Base-by-base conservation (phyloP, 768 basidiomycete genomes). In the Tulasnella sp. region DNA sequence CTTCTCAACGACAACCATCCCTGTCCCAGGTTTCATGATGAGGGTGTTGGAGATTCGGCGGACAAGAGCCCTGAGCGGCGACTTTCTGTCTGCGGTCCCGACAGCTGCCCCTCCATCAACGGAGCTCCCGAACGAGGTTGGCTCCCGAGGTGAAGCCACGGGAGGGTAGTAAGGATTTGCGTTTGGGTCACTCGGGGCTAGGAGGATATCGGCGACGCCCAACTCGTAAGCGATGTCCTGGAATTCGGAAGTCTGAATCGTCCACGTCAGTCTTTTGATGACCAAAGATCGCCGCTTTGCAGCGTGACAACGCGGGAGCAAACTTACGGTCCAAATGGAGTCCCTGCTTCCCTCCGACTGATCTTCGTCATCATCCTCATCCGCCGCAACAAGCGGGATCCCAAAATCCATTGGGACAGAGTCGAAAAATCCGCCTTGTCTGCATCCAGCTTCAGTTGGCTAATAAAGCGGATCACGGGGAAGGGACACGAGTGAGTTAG, bases 391-490 rank as follows among this genome's bases (percentile, higher is more conserved):
- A 18, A 20, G 40, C 41, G 74, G 74, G 28, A 75, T 48, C 31
- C 18, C 74, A 40, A 75, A 75, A 24, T 75, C 74, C 40, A 75
- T 18, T 42, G 46, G 4, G 74, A 75, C 46, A 0, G 74, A 14
- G 22, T 75, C 74, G 40, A 75, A 75, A 40, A 34, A 75, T 48
- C 74, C 74, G 46, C 74, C 74, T 42, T 75, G 74, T 42, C 74
- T 42, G 46, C 74, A 75, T 42, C 74, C 74, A 75, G 46, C 74
- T 42, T 42, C 46, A 9, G 64, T 69, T 69, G 64, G 64, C 64
- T 69, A 69, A 37, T 37, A 69, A 69, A 69, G 34, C 14, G 34
- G 5, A 69, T 28, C 34, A 69, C 28, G 2, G 31, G 34, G 22
- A 16, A 69, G 24, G 14, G 64, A 37, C 31, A 34, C 28, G 64